Evolutionary conservation across 1,284 basidiomycete genomes (phyloP), one percentile per base, ranked within the genome.

Genomic region (Xerocomus minutiporus): DNA sequence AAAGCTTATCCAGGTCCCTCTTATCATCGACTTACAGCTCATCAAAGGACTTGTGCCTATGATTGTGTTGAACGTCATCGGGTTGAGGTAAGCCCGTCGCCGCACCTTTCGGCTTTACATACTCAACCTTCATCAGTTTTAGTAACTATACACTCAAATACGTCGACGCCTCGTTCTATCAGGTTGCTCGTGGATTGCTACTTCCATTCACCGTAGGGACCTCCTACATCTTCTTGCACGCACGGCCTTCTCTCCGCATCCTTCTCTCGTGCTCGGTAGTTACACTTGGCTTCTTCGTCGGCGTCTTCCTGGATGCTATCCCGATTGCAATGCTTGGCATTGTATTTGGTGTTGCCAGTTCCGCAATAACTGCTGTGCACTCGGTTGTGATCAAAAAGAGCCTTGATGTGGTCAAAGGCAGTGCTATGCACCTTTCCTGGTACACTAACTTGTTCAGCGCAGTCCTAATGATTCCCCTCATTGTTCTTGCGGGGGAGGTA

Each of bases 61-160:
- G 74, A 78, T 92, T 23, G 71, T 71, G 29, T 73, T 93, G 57
- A 93, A 87, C 59, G 83, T 93, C 38, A 64, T 92, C 36, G 88
- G 90, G 11, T 77, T 95, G 51, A 90, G 85, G 89, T 90, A 62
- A 42, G 75, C 61, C 38, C 11, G 12, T 44, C 5, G 4, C 45
- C 13, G 1, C 26, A 15, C 9, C 28, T 9, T 42, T 26, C 29
- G 2, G 29, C 20, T 28, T 29, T 8, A 26, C 35, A 46, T 34
- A 20, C 36, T 52, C 41, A 50, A 8, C 35, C 45, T 13, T 38
- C 15, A 36, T 42, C 65, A 92, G 88, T 61, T 89, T 91, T 69
- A 91, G 89, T 73, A 95, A 93, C 67, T 93, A 88, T 65, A 93
- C 91, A 51, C 79, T 94, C 46, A 89, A 93, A 82, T 91, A 87